Percentiles rank a stretch among this genome's conserved stretches.
Conservation (phyloP, 208 protist species). For the Sergeia podlipaevii region DNA sequence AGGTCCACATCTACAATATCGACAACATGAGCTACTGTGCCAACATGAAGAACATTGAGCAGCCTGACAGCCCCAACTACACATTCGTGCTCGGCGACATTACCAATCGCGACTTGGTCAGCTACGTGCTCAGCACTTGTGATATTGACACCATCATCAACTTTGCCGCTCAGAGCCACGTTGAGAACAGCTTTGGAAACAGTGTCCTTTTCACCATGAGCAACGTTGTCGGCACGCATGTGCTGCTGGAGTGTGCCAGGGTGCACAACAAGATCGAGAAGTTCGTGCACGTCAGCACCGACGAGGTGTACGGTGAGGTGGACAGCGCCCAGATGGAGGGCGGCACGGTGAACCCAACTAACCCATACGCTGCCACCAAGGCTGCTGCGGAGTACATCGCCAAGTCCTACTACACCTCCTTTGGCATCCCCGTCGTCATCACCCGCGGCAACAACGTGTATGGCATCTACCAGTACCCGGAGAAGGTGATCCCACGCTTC, state of each 20-base stretch:
- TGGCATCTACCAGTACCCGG: slow-evolving; percentile 87
- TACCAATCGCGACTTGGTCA: slow-evolving; percentile 50
- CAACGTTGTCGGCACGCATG: slow-evolving; percentile 95
- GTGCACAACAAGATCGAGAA: slow-evolving; percentile 65
- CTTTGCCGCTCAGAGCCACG: slow-evolving; percentile 95
- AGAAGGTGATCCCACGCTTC: slow-evolving; percentile 91
- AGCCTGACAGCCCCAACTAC: slow-evolving; percentile 43
- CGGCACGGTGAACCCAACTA: slow-evolving; percentile 89
- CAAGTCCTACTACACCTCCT: slow-evolving; percentile 84
- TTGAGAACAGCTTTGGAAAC: slow-evolving; percentile 93
- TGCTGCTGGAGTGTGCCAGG: slow-evolving; percentile 81
- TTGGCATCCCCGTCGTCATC: slow-evolving; percentile 92
- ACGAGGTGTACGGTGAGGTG: slow-evolving; percentile 96
- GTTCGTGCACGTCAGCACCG: slow-evolving; percentile 95
- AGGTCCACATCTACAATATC: slow-evolving; percentile 68
- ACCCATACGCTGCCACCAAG: slow-evolving; percentile 94
- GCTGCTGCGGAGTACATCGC: slow-evolving; percentile 78
- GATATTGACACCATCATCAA: slow-evolving; percentile 93
- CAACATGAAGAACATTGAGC: slow-evolving; percentile 36
- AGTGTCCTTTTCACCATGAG: slow-evolving; percentile 90
- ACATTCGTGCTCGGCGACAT: slow-evolving; percentile 87
- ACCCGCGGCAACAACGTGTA: slow-evolving; percentile 95
- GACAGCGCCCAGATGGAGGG: slow-evolving; percentile 26
- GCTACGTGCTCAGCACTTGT: slow-evolving; percentile 54
- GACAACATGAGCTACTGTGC: slow-evolving; percentile 94